These are phyloP conservation scores for Xanthoconium separans DNA, from an alignment of 1,284 basidiomycete species.

Conservation along the genomic window DNA sequence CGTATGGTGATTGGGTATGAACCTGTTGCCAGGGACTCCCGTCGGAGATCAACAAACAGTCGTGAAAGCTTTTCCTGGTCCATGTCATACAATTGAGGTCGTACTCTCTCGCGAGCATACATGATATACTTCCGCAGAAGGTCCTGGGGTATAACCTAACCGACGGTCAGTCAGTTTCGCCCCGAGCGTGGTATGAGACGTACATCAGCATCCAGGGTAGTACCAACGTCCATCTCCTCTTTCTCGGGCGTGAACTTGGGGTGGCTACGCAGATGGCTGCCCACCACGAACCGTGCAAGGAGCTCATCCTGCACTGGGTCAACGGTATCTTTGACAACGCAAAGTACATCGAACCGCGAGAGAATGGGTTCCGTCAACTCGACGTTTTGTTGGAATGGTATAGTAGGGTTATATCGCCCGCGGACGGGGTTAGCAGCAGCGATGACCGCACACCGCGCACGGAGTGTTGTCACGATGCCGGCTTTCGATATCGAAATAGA, in stretches of 20 bases:
- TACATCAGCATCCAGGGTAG: slow-evolving; percentile 89
- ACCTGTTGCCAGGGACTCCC: slow-evolving; percentile 95
- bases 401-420: slow-evolving; percentile 95
- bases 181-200: slow-evolving; percentile 32
- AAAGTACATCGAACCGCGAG: slow-evolving; percentile 98
- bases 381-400: slow-evolving; percentile 98
- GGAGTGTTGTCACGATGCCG: slow-evolving; percentile 95
- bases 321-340: slow-evolving; percentile 96
- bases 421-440: slow-evolving; percentile 98
- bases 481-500: slow-evolving; percentile 99
- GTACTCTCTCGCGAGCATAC: slow-evolving; percentile 93
- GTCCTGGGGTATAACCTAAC: slow-evolving; percentile 94
- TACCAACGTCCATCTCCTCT: slow-evolving; percentile 89
- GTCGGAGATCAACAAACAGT: slow-evolving; percentile 95
- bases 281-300: slow-evolving; percentile 95
- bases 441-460: slow-evolving; percentile 96
- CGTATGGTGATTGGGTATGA: slow-evolving; percentile 98
- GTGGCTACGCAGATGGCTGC: slow-evolving; percentile 92
- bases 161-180: slow-evolving; percentile 11
- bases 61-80: slow-evolving; percentile 95
- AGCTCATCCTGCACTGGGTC: slow-evolving; percentile 98
- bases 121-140: slow-evolving; percentile 98
- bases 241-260: slow-evolving; percentile 85
- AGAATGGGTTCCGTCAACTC: slow-evolving; percentile 98
- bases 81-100: slow-evolving; percentile 90